Evolutionary conservation across 2,329 filamentous ascomycete species (phyloP).

Genomic region (Colletotrichum echinochloae): DNA sequence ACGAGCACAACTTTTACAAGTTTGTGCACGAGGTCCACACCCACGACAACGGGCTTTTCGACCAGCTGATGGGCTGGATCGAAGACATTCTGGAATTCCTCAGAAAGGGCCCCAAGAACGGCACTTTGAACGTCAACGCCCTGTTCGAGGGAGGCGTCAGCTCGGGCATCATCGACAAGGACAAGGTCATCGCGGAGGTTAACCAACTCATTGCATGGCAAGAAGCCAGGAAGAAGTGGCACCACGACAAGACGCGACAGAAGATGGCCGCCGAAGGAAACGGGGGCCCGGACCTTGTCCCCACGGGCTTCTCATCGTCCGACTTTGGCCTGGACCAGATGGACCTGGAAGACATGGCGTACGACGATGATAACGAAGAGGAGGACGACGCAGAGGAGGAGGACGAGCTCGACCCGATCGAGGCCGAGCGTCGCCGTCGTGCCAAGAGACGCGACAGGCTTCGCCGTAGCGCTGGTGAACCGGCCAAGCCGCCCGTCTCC

Average conservation of each 20-base stretch:
- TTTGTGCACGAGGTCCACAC: constrained; percentile 98
- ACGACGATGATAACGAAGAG: constrained; percentile 76
- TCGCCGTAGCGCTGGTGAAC: constrained; percentile 84
- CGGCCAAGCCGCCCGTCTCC: constrained; percentile 80
- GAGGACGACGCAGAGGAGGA: constrained; percentile 77
- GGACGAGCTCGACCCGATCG: constrained; percentile 88
- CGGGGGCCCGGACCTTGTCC: constrained; percentile 59
- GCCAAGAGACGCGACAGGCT: constrained; percentile 84
- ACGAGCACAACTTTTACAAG: constrained; percentile 98
- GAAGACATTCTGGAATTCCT: constrained; percentile 96
- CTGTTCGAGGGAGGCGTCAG: constrained; percentile 85
- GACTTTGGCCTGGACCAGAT: constrained; percentile 93
- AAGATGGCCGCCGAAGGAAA: constrained; percentile 94
- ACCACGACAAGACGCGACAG: constrained; percentile 95
- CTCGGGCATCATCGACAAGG: constrained; percentile 75
- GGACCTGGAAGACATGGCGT: constrained; percentile 87
- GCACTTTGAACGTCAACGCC: constrained; percentile 93
- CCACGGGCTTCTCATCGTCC: constrained; percentile 77
- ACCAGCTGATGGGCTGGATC: constrained; percentile 96
- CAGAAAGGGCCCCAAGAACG: constrained; percentile 84
- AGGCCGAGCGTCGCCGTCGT: constrained; percentile 83
- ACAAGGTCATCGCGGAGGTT: constrained; percentile 82
- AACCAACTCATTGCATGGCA: constrained; percentile 92
- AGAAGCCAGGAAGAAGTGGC: constrained; percentile 96
- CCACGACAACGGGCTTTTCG: constrained; percentile 96